These are phyloP conservation scores for Auricularia cornea DNA, from an alignment of 768 basidiomycete genomes.

Conservation along the genomic window DNA sequence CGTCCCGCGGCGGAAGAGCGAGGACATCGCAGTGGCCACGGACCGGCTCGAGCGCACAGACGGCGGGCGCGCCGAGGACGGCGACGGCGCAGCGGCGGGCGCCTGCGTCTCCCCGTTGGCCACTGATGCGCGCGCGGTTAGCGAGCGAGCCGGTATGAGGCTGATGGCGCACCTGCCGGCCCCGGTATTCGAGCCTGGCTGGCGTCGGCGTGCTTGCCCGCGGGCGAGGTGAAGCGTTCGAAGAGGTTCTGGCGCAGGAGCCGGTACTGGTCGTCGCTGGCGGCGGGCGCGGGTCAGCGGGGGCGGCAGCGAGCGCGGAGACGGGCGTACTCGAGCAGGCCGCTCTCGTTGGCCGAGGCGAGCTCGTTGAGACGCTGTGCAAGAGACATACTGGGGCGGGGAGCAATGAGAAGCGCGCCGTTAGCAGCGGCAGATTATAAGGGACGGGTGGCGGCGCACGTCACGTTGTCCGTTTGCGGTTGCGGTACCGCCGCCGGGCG, in stretches of 20 bases:
- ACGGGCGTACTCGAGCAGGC: slow-evolving; percentile 55
- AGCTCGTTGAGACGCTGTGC: slow-evolving; percentile 77
- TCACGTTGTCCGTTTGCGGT: slow-evolving; percentile 24
- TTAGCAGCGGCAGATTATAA: slow-evolving; percentile 1
- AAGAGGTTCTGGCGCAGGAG: slow-evolving; percentile 77
- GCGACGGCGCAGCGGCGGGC: slow-evolving; percentile 12
- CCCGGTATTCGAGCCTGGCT: slow-evolving; percentile 50
- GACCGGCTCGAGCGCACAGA: slow-evolving; percentile 49
- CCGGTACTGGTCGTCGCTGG: slow-evolving; percentile 80
- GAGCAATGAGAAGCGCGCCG: slow-evolving; percentile 9
- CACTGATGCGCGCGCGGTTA: slow-evolving; percentile 5
- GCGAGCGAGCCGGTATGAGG: not conserved
- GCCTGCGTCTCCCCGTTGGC: slow-evolving; percentile 4
- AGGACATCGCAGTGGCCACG: slow-evolving; percentile 41
- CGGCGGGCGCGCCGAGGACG: slow-evolving; percentile 35
- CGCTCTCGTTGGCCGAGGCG: slow-evolving; percentile 71
- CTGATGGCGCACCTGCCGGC: not conserved
- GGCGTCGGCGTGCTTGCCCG: slow-evolving; percentile 50
- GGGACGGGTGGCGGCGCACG: slow-evolving; percentile 16
- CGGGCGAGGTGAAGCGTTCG: slow-evolving; percentile 59
- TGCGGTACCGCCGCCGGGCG: slow-evolving; percentile 7
- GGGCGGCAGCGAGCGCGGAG: not conserved
- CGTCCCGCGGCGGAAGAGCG: slow-evolving; percentile 43
- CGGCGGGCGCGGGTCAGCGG: not conserved
- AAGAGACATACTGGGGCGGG: slow-evolving; percentile 49